Evolutionary conservation across 228 moss, liverwort and hornwort genomes (phyloP), one percentile per base, ranked within the genome.

Genomic region (Sphagnum fallax): DNA sequence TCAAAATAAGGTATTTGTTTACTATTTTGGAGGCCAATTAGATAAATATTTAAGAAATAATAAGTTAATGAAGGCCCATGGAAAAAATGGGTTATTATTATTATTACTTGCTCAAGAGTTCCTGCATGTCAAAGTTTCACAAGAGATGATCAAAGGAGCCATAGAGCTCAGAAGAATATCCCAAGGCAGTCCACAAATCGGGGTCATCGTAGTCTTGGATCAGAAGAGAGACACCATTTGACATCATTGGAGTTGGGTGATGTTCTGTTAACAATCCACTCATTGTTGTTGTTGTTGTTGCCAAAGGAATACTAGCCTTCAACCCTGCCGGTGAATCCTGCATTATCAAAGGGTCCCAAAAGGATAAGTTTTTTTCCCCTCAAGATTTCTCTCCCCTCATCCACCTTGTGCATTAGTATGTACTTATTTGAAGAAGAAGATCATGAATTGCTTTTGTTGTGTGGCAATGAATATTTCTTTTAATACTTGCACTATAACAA

Each of bases 261-360:
- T 97, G 93, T 1, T 93, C 91, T 0, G 91, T 93, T 0, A 91
- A 87, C 69, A 97, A 70, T 16, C 90, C 97, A 16, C 93, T 87
- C 0, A 85, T 88, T 1, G 93, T 50, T 0, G 93, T 16, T 16
- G 16, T 71, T 14, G 81, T 82, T 50, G 97, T 91, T 6, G 97
- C 87, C 8, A 32, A 32, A 32, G 32, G 32, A 32, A 87, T 84
- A 6, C 89, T 93, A 3, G 97, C 93, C 55, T 73, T 83, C 0
- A 90, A 59, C 47, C 97, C 97, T 0, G 97, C 76, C 0, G 97
- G 97, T 4, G 97, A 97, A 71, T 97, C 97, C 97, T 97, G 79
- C 63, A 72, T 50, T 32, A 3, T 32, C 32, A 4, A 47, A 52
- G 16, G 9, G 13, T 8, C 6, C 14, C 16, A 8, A 16, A 13